Base-by-base conservation (phyloP, 305 asterid genomes). In the Fraxinus ornus region DNA sequence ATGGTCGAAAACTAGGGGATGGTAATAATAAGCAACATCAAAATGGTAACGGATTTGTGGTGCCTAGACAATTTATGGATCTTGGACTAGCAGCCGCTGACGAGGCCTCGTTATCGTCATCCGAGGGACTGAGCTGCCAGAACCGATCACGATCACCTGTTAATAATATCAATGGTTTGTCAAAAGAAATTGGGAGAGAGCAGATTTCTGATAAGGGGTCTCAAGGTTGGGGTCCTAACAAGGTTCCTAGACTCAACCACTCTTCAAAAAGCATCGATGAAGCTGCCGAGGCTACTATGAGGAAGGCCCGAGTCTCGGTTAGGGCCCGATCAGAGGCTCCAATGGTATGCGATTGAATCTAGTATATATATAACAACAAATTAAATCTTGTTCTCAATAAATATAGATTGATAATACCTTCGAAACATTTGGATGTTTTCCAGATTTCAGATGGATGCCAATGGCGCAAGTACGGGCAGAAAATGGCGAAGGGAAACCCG, bases 381-480 rank as follows among this genome's bases (percentile, higher is more conserved):
- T 30, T 70, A 2, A 70, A 70, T 70, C 21, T 70, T 30, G 10
- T 30, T 70, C 75, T 30, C 37, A 32, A n/a, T 19, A 28, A 36
- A n/a, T 64, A 26, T 57, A 35, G 24, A 1, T 64, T 22, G 24
- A 47, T 1, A 4, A 52, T 13, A 15, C 4, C 2, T 36, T 24
- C 68, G 36, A 30, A 44, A 5, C 73, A 3, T 72, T 47, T 5
- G 36, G 73, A 28, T 76, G 5, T 8, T 2, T 55, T 76, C 17
- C 33, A 96, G 99, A 93, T 96, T 47, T 86, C 94, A 0, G 99
- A 96, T 85, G 98, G 98, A 78, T 94, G 99, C 62, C 99, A 96
- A 90, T 96, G 99, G 98, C 88, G 99, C 10, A 96, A 96, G 83
- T 96, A 96, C 36, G 99, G 99, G 6, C 99, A 96, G 82, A 96